phyloP scores from a whole-genome alignment of 1,139 yeast species.

The Yamadazyma conglobata region DNA sequence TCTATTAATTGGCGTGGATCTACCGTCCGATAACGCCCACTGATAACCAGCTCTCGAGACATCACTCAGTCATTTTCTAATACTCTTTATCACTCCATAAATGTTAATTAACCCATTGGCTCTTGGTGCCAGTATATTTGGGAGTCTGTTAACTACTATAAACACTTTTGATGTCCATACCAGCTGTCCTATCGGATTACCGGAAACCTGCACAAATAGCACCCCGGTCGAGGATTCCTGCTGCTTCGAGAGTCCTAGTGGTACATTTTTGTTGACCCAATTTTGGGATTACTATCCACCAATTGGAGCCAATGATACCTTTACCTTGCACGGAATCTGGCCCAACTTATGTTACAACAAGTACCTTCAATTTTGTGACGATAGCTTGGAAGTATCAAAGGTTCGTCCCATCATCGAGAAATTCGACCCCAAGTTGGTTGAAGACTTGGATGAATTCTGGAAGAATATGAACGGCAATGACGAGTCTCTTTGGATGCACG shows the following conservation, averaged over 20 bases:
- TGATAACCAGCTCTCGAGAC: no score
- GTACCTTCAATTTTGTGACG: conserved; percentile 63
- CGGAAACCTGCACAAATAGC: conserved; percentile 56
- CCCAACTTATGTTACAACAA: conserved; percentile 37
- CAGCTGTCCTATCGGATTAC: conserved; percentile 61
- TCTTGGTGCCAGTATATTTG: conserved; percentile 2
- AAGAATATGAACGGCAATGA: conserved; percentile 73
- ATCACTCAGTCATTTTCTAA: not conserved
- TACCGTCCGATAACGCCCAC: no score
- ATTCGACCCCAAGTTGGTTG: conserved; percentile 49
- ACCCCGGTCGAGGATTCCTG: conserved; percentile 51
- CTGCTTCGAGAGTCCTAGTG: conserved; percentile 81
- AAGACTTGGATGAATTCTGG: conserved; percentile 65
- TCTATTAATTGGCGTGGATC: no score
- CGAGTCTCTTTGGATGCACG: conserved; percentile 84
- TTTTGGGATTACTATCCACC: conserved; percentile 93
- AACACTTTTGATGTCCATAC: conserved; percentile 2
- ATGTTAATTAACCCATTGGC: conserved; percentile 3
- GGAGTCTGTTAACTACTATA: not conserved
- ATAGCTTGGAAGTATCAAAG: conserved; percentile 48
- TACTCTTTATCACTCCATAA: not conserved
- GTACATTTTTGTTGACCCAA: conserved; percentile 80
- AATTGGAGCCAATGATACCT: conserved; percentile 73
- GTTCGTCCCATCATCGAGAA: conserved; percentile 54
- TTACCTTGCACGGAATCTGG: conserved; percentile 63